phyloP scores from a whole-genome alignment of 208 protist species.

The Trypanosoma scelopori region DNA sequence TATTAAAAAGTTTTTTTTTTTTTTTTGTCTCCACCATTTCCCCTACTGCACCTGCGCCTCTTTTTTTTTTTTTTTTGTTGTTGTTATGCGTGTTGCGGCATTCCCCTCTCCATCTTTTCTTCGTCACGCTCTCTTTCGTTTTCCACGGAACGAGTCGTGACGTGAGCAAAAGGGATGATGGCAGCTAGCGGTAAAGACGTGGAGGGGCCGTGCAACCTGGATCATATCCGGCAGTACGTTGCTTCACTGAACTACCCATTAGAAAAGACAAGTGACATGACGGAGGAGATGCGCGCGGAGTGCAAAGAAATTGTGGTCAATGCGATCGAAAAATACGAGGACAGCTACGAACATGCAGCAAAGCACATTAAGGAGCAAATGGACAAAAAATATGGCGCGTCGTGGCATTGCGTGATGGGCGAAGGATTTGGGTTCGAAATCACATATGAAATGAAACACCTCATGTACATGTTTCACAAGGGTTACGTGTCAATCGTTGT shows the following conservation, averaged over 20 bases:
- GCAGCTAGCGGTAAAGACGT: slow-evolving; percentile 63
- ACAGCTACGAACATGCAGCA: slow-evolving; percentile 92
- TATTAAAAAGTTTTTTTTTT: slow-evolving; percentile 4
- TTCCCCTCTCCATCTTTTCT: no score
- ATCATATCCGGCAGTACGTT: slow-evolving; percentile 81
- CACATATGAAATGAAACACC: slow-evolving; percentile 92
- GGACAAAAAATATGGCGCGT: slow-evolving; percentile 95
- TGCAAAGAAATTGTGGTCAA: slow-evolving; percentile 94
- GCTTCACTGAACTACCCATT: slow-evolving; percentile 77
- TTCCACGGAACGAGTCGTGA: slow-evolving; percentile 4
- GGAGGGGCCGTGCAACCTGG: slow-evolving; percentile 74
- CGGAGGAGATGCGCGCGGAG: slow-evolving; percentile 93
- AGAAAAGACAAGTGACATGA: slow-evolving; percentile 94
- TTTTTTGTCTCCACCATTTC: slow-evolving; percentile 13
- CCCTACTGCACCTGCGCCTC: neutral
- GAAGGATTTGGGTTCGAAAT: slow-evolving; percentile 95
- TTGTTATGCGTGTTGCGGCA: neutral
- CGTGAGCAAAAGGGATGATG: slow-evolving; percentile 28
- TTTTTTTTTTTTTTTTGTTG: slow-evolving; percentile 10
- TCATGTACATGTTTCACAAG: slow-evolving; percentile 95
- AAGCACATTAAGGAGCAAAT: slow-evolving; percentile 94
- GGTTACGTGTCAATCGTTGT: slow-evolving; percentile 92
- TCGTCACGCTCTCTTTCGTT: slow-evolving; percentile 4
- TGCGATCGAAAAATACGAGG: slow-evolving; percentile 90
- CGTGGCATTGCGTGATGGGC: slow-evolving; percentile 95